Evolutionary conservation across 2,329 filamentous ascomycete genomes (phyloP), one percentile per base, ranked within the genome.

Genomic region (Aureobasidium zeae): DNA sequence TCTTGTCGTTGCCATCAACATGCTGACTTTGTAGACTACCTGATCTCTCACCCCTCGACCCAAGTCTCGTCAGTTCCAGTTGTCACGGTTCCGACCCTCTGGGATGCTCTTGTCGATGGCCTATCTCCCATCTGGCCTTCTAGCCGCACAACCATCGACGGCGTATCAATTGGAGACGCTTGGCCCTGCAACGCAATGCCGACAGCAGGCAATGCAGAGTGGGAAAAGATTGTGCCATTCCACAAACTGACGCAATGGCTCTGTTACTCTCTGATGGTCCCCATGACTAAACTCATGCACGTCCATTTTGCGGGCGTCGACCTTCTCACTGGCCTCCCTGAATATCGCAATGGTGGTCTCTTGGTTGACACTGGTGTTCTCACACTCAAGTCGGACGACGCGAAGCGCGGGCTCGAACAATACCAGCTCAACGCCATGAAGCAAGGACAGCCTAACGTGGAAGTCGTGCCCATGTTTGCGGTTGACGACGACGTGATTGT

Each of bases 211-310:
- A 74, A 74, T 5, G 70, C 79, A 51, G 72, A 78, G 1, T 86
- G 83, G 82, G 83, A 89, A 59, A 81, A 73, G 53, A 89, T 93
- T 55, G 76, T 89, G 9, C 87, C 87, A 0, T 94, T 94, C 68
- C 88, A 95, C 69, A 94, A 94, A 65, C 74, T 94, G 25, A 93
- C 87, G 0, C 87, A 94, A 63, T 95, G 88, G 88, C 79, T 95
- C 45, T 86, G 83, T 37, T 94, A 94, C 65, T 94, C 86, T 2
- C 74, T 95, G 45, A 93, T 93, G 84, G 81, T 87, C 17, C 87
- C 87, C 0, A 93, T 94, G 81, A 77, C 81, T 45, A 83, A 79
- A 51, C 64, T 94, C 16, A 77, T 94, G 54, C 76, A 82, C 46
- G 79, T 93, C 47, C 78, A 86, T 52, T 91, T 91, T 61, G 79